These are phyloP conservation scores for Xylaria sp. DNA, from an alignment of 2,329 filamentous ascomycete species.

Conservation along the genomic window DNA sequence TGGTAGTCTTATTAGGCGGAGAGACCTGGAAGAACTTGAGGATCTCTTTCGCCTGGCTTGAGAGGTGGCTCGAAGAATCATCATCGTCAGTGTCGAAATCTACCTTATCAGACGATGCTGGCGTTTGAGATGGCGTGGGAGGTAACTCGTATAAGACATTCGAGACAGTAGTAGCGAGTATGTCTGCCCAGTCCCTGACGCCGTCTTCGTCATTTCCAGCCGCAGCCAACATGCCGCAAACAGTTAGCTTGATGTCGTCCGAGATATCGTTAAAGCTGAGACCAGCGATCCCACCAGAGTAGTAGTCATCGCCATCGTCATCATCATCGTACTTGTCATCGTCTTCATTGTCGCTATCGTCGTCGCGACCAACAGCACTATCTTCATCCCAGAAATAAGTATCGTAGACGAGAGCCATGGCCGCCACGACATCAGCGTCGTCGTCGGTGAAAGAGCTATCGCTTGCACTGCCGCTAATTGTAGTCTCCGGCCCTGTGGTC, in stretches of 20 bases:
- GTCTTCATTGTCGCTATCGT: background rate
- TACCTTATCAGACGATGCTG: no score
- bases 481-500: constrained; percentile 11
- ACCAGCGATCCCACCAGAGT: background rate
- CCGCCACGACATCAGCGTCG: background rate
- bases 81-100: background rate
- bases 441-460: constrained; percentile 7
- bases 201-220: background rate
- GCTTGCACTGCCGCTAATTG: constrained; percentile 1
- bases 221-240: constrained; percentile 3
- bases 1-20: background rate
- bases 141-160: background rate
- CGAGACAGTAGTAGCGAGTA: constrained; percentile 1
- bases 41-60: background rate
- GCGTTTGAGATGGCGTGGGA: background rate
- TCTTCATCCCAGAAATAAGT: background rate
- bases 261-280: constrained; percentile 16
- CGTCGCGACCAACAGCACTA: background rate
- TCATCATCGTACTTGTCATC: constrained; percentile 11
- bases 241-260: constrained; percentile 10
- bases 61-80: no score
- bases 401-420: background rate
- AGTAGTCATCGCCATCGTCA: background rate
- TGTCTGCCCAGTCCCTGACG: constrained; percentile 4
- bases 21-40: background rate